Evolutionary conservation across 163 green algal genomes (phyloP).

Genomic region (Chloromonas sp.): DNA sequence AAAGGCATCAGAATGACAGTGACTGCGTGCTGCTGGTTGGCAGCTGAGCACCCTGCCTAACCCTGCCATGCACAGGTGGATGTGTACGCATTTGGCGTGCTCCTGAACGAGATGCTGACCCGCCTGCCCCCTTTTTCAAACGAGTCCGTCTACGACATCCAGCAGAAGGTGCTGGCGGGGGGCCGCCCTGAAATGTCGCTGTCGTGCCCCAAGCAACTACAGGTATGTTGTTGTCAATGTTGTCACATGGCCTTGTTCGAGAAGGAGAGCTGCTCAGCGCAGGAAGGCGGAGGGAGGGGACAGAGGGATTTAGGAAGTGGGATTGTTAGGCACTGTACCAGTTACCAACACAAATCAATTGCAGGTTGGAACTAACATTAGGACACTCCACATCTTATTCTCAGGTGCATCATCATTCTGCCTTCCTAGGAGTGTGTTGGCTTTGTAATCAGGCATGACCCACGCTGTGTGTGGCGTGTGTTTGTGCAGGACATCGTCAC

Average conservation of each 20-base stretch:
- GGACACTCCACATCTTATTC: not conserved
- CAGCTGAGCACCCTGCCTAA: too few relatives aligned
- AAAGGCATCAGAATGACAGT: too few relatives aligned
- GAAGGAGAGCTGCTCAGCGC: not conserved
- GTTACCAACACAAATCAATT: not conserved
- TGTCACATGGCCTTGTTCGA: not conserved
- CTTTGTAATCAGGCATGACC: too few relatives aligned
- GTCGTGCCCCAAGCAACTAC: conserved; percentile 19
- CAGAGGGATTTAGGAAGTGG: not conserved
- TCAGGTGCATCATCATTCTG: not conserved
- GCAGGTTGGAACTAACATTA: not conserved
- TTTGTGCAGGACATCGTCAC: conserved; percentile 14
- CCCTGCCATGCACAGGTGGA: conserved; percentile 31
- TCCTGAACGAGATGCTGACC: conserved; percentile 52
- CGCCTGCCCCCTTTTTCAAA: conserved; percentile 28
- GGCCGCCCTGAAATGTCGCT: conserved; percentile 40
- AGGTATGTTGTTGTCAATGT: not conserved
- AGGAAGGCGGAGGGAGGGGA: not conserved
- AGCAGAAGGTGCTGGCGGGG: conserved; percentile 32
- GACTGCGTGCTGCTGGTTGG: too few relatives aligned
- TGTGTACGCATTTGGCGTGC: conserved; percentile 58
- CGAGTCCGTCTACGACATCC: conserved; percentile 25
- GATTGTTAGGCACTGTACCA: not conserved
- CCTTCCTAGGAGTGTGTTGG: too few relatives aligned
- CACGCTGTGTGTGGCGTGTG: too few relatives aligned